Base-by-base conservation (phyloP, 495 filamentous ascomycete species). In the Saxophila tyrrhenica region DNA sequence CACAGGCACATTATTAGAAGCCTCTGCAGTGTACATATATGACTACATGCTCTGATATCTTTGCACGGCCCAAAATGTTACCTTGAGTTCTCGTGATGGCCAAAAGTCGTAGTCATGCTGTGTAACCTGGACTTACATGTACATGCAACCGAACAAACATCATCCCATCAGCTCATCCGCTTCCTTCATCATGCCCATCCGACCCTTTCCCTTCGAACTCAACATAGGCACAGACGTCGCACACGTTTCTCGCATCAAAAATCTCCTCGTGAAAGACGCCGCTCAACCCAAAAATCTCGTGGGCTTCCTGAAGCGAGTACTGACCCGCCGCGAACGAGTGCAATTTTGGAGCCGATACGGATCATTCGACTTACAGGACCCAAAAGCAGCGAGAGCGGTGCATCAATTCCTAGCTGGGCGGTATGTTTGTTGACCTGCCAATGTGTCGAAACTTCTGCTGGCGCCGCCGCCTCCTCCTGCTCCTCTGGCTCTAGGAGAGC, bases 171-270 rank as follows among this genome's bases (percentile, higher is more conserved):
- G 17, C 41, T 24, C 45, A 48, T 48, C 21, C 13, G 9, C 9
- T 48, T 21, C 20, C n/a, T n/a, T n/a, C 19, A 23, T 21, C 22
- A 67, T 62, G 67, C 54, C 62, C 15, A 58, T 57, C 9, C 61
- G 63, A 49, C 71, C 71, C 2, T 78, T 78, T 52, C 74, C 77
- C 2, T 69, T 67, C 32, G 67, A 70, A 0, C 53, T 80, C 3
- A 58, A 64, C 17, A 61, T 83, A 39, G 81, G 81, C 21, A 80
- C 72, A 17, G 81, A 83, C 46, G 79, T 83, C 39, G 77, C 74
- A 62, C 65, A 62, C 8, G 66, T 79, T 19, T 25, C 62, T 0
- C 70, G 79, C 8, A 69, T 84, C 41, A 60, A 60, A n/a, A 53
- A 38, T 23, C 7, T 58, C 7, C 64, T 73, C 25, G 44, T 74